Evolutionary conservation across 164 flowering plant species (phyloP), one percentile per base, ranked within the genome.

Genomic region (Magnolia sinica): DNA sequence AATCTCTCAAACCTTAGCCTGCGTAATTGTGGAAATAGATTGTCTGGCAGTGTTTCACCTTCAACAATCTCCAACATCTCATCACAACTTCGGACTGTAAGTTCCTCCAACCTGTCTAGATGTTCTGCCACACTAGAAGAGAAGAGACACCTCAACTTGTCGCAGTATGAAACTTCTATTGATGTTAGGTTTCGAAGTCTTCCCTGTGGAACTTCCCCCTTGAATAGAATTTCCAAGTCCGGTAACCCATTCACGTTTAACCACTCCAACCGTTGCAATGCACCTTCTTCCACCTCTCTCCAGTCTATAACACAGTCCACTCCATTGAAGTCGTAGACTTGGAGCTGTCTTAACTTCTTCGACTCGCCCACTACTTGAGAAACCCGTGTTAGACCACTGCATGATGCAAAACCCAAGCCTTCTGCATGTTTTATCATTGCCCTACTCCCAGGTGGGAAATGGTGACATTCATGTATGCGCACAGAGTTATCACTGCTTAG

Each of bases 11-110:
- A 14, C 10, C 50, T 37, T 1, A 68, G 20, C 20, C 31, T 68
- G 50, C 18, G 13, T 31, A 68, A 31, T 19, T 20, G 49, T 8
- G 73, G 73, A 9, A 70, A 24, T 14, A 20, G 50, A 24, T 50
- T 9, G 49, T 2, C 49, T 50, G 23, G 24, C n/a, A 70, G 31
- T 2, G 31, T 2, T 37, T 72, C 64, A 4, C 3, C 74, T 22
- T 22, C 64, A 23, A 72, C 23, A 20, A 72, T 72, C 63, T 51
- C 64, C 69, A 31, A 70, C 58, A 74, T 74, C 6, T 64, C 27
- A 8, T 50, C 1, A 8, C 70, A 64, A 23, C 7, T 5, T 7
- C 8, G 22, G 29, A 74, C 71, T 50, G 20, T 49, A 20, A 66
- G 24, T 9, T 74, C 18, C 19, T 74, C 49, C 49, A 74, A 71